Evolutionary conservation across 1,284 basidiomycete genomes (phyloP), one percentile per base, ranked within the genome.

Genomic region (Irpex lacteus): DNA sequence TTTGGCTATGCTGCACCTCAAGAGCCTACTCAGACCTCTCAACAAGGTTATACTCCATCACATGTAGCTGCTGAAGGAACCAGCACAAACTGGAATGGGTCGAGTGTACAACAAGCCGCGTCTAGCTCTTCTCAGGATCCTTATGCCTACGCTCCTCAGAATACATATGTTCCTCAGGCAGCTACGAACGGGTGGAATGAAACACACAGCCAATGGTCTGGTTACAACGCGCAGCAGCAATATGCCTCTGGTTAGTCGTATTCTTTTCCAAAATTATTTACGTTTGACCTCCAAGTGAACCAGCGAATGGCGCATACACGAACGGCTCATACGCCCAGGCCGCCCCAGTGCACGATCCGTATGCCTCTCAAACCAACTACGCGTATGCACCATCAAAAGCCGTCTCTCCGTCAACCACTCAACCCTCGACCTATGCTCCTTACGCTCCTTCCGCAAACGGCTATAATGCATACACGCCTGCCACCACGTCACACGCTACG

Each of bases 341-440:
- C 5, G n/a, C 52, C 6, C 40, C 59, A 36, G 52, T 18, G 5
- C 13, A 53, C 18, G 50, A 60, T 57, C 59, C 55, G 44, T 62
- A 65, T 40, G 59, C 63, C 67, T 65, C 67, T 19, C 70, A 71
- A 58, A 66, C 66, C 11, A 49, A 59, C 11, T 66, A 68, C 47
- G 34, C 64, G 19, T 71, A 70, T 26, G 63, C 63, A 6, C 54
- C 67, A 63, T 38, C 58, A 13, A 53, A 63, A 7, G 63, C 44
- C 3, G 47, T 18, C 13, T 13, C 52, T 34, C 36, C 65, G 50
- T 13, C 56, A 26, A 37, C 65, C 18, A 59, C 21, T 19, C 59
- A 19, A 54, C 44, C 67, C 21, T 57, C 68, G 11, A 19, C 68
- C 4, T 70, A 70, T 61, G 62, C 67, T 0, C 59, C 70, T 3